Evolutionary conservation across 306 rosid genomes (phyloP).

Genomic region (Luffa acutangula): DNA sequence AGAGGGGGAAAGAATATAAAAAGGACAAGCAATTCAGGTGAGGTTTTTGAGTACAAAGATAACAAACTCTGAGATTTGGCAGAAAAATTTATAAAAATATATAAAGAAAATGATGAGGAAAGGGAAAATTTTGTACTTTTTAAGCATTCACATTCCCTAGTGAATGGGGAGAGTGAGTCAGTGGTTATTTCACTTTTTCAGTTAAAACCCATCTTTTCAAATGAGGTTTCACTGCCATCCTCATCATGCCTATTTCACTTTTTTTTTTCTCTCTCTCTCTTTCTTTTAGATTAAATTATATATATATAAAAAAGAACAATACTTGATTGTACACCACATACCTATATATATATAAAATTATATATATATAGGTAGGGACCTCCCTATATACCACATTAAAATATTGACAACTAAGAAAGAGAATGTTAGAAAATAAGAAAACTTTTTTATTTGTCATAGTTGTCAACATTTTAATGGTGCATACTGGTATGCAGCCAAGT

Average conservation of each 20-base stretch:
- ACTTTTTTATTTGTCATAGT: no score
- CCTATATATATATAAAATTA: no score
- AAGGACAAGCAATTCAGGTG: background rate
- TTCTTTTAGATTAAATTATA: no score
- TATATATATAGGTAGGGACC: no score
- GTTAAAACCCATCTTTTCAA: background rate
- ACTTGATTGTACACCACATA: no score
- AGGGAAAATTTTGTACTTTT: background rate
- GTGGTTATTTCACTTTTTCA: background rate
- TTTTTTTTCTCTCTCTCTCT: background rate
- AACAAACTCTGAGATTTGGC: conserved; percentile 6
- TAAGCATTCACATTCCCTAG: background rate
- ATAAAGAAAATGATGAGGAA: background rate
- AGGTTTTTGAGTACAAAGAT: conserved; percentile 1
- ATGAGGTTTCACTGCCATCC: background rate
- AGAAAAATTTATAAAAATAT: background rate
- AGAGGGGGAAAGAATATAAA: background rate
- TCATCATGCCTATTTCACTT: background rate
- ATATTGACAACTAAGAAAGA: no score
- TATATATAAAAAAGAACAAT: no score
- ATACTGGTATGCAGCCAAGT: no score
- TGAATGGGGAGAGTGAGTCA: background rate
- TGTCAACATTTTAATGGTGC: no score
- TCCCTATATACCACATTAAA: no score
- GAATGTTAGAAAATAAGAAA: no score